Percentiles rank a stretch among this genome's conserved stretches.
These are phyloP conservation scores for Rhynchosporium graminicola DNA, from an alignment of 2,329 filamentous ascomycete genomes.

Conservation along the genomic window DNA sequence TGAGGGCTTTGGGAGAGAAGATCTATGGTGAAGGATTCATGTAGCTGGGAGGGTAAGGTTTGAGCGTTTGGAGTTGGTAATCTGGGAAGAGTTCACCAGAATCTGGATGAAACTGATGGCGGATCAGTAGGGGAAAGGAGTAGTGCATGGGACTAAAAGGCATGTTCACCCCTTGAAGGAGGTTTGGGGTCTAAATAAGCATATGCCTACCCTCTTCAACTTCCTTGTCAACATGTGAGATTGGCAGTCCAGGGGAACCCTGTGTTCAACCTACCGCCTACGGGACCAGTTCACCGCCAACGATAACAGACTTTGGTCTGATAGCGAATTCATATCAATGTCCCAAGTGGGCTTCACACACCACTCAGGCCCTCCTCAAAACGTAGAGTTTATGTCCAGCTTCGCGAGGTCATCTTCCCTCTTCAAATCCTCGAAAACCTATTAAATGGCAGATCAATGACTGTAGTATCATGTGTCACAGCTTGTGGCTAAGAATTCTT, in stretches of 20 bases:
- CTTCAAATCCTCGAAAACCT: neutral
- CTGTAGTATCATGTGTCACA: neutral
- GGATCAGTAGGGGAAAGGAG: neutral
- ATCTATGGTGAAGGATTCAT: slow-evolving; percentile 27
- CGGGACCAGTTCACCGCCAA: neutral
- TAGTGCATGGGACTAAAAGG: neutral
- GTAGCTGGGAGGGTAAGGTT: neutral
- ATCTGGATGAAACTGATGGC: neutral
- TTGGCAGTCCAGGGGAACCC: neutral
- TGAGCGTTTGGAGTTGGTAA: neutral
- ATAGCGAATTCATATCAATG: neutral
- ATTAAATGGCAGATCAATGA: neutral
- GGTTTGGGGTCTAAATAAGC: too few species aligned
- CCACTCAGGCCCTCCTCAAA: neutral
- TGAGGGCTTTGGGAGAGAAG: slow-evolving; percentile 28
- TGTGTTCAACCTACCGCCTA: neutral
- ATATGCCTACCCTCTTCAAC: neutral
- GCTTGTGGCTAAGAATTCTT: slow-evolving; percentile 5
- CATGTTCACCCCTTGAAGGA: too few species aligned
- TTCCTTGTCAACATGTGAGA: neutral
- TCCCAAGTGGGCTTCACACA: neutral
- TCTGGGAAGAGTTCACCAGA: too few species aligned
- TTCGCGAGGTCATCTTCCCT: neutral
- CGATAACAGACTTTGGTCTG: neutral
- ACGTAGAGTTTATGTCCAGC: neutral